Conservation (phyloP, 441 rosid genomes). For the Adansonia madagascariensis region DNA sequence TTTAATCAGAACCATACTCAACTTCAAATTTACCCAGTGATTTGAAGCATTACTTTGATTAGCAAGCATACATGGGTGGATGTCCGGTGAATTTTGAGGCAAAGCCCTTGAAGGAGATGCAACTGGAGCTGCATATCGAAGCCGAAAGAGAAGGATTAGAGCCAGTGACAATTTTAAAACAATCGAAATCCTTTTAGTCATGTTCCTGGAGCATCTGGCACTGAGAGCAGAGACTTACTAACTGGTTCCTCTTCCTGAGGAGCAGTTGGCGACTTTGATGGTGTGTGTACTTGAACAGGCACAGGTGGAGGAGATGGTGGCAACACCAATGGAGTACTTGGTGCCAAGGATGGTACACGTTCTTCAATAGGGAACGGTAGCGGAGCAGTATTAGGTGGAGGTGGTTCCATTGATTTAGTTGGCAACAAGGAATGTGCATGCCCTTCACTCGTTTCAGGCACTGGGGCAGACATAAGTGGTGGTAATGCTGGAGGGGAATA, state of each 20-base stretch:
- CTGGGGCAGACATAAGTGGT: conserved; percentile 18
- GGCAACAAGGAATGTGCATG: background rate
- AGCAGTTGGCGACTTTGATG: conserved; percentile 42
- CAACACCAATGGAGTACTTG: conserved; percentile 16
- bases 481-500: conserved; percentile 35
- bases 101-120: conserved; percentile 40
- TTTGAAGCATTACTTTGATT: conserved; percentile 30
- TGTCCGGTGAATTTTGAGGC: conserved; percentile 47
- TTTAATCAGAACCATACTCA: conserved; percentile 12
- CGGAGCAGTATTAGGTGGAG: conserved; percentile 29
- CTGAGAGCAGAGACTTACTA: conserved; percentile 38
- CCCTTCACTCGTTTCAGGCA: conserved; percentile 16
- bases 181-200: conserved; percentile 20
- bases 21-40: background rate
- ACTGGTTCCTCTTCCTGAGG: conserved; percentile 41
- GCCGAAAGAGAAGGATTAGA: conserved; percentile 23
- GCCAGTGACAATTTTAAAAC: background rate
- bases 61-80: conserved; percentile 43
- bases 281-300: conserved; percentile 35
- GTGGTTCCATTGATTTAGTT: conserved; percentile 24
- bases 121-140: conserved; percentile 45
- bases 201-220: conserved; percentile 54
- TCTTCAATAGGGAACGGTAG: conserved; percentile 15
- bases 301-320: conserved; percentile 48
- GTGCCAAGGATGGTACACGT: conserved; percentile 24